Evolutionary conservation across 2,329 filamentous ascomycete species (phyloP).

Genomic region (Colletotrichum theobromicola): DNA sequence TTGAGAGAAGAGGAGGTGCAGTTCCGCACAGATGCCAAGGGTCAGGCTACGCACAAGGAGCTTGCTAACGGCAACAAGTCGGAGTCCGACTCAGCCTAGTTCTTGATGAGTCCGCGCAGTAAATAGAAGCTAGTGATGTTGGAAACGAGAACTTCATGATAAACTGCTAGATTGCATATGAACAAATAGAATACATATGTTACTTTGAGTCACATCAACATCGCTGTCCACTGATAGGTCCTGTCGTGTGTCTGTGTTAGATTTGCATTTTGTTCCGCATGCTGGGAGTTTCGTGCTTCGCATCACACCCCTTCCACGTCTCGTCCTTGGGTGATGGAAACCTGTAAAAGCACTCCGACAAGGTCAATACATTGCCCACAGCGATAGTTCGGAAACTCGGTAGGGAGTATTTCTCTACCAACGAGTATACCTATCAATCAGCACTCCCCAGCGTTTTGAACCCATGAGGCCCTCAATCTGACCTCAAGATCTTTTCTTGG

Average conservation of each 20-base stretch:
- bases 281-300: neutral
- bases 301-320: neutral
- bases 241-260: neutral
- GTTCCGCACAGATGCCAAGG: constrained; percentile 10
- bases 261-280: neutral
- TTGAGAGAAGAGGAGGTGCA: constrained; percentile 10
- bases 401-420: no score
- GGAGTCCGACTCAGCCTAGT: neutral
- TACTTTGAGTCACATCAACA: neutral
- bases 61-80: neutral
- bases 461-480: no score
- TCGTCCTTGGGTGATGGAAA: neutral
- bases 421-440: no score
- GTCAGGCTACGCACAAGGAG: constrained; percentile 9
- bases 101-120: neutral
- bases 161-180: neutral
- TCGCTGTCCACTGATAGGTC: neutral
- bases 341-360: neutral
- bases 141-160: neutral
- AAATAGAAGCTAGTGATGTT: neutral
- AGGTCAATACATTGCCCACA: no score
- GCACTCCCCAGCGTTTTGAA: no score
- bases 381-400: no score
- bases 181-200: neutral
- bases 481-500: no score